Percentiles rank a stretch among this genome's conserved stretches.
Conservation (phyloP, 208 protist genomes). For the Angomonas desouzai region DNA sequence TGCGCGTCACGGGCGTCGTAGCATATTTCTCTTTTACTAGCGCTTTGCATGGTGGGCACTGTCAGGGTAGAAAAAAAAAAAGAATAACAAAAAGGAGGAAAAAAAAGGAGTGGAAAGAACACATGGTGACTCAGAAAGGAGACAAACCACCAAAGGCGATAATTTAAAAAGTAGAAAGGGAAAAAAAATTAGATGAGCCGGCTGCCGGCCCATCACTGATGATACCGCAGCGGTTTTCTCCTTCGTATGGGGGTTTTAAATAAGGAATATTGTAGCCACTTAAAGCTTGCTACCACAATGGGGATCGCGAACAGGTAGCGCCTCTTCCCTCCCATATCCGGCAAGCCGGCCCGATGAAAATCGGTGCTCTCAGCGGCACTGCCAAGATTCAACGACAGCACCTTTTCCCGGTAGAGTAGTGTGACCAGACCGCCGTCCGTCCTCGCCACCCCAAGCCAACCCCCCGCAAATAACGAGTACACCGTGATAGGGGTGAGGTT, state of each 20-base stretch:
- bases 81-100: not conserved
- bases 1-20: conserved; percentile 70
- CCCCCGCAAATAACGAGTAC: not conserved
- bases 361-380: not conserved
- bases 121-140: too few species aligned
- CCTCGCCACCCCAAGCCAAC: not conserved
- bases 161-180: too few species aligned
- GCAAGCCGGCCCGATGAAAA: conserved; percentile 9
- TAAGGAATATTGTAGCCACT: conserved; percentile 29
- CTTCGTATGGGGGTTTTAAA: conserved; percentile 16
- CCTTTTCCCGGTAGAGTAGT: not conserved
- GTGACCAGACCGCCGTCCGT: not conserved
- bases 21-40: conserved; percentile 71
- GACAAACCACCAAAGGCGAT: too few species aligned
- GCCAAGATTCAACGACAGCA: not conserved
- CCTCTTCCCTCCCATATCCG: conserved; percentile 25
- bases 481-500: not conserved
- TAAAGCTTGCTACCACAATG: conserved; percentile 43
- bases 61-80: conserved; percentile 18
- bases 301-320: conserved; percentile 45
- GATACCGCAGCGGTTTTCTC: not conserved
- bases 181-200: not conserved
- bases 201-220: not conserved
- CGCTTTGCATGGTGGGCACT: conserved; percentile 56
- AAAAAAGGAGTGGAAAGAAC: too few species aligned